phyloP scores from a whole-genome alignment of 2,329 filamentous ascomycete genomes.

The Didymella keratinophila region DNA sequence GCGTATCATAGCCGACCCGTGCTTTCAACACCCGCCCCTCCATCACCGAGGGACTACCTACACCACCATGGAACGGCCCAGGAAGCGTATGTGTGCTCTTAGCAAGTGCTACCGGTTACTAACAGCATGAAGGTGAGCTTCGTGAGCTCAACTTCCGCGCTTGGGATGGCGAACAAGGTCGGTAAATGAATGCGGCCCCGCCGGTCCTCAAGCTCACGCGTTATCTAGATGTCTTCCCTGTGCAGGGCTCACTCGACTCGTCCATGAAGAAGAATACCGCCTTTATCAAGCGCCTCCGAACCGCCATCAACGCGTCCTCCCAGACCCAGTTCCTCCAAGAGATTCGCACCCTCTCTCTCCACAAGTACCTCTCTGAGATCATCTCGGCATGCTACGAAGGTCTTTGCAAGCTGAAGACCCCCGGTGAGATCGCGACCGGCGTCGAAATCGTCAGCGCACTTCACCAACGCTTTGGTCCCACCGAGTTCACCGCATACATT shows the following conservation, averaged over 20 bases:
- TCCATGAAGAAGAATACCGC: conserved; percentile 98
- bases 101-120: conserved; percentile 21
- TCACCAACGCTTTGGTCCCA: conserved; percentile 90
- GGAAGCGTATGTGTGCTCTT: conserved; percentile 53
- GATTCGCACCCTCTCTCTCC: conserved; percentile 86
- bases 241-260: conserved; percentile 84
- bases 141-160: conserved; percentile 85
- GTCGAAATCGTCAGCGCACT: conserved; percentile 95
- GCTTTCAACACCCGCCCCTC: conserved; percentile 45
- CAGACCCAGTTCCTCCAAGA: conserved; percentile 87
- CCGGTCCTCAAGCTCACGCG: conserved; percentile 30
- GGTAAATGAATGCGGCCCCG: conserved; percentile 27
- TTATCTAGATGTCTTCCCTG: conserved; percentile 74
- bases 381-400: conserved; percentile 96
- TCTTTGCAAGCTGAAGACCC: conserved; percentile 87
- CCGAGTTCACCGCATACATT: conserved; percentile 88
- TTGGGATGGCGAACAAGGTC: conserved; percentile 90
- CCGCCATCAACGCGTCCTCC: conserved; percentile 81
- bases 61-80: conserved; percentile 58
- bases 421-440: conserved; percentile 88
- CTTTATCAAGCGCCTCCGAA: conserved; percentile 95
- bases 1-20: conserved; percentile 45
- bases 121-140: conserved; percentile 74
- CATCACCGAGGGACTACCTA: conserved; percentile 40
- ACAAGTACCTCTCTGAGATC: conserved; percentile 97